phyloP scores from a whole-genome alignment of 257 asterid species.

The Linaria vulgaris region DNA sequence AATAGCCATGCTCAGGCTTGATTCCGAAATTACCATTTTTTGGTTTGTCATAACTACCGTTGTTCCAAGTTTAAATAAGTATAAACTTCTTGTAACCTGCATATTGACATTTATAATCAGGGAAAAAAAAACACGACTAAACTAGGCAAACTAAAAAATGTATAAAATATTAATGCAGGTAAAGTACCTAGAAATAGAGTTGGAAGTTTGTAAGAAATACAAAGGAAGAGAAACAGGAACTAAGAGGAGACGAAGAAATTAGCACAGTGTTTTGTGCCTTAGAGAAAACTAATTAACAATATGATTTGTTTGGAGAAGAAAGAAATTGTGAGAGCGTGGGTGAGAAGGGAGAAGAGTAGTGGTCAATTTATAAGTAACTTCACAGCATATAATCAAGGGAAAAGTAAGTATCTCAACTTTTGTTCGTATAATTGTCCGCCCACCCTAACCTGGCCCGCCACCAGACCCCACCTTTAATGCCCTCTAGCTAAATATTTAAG shows the following conservation, averaged over 20 bases:
- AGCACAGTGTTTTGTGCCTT: not conserved
- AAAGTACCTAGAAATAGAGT: conserved; percentile 39
- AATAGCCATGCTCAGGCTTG: conserved; percentile 35
- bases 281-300: conserved; percentile 1
- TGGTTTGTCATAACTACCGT: conserved; percentile 45
- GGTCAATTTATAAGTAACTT: conserved; percentile 60
- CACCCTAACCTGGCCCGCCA: not conserved
- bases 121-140: not conserved
- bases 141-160: not conserved
- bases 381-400: conserved; percentile 27
- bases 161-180: conserved; percentile 7
- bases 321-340: conserved; percentile 20
- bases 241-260: not conserved
- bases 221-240: conserved; percentile 22
- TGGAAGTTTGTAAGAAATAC: conserved; percentile 27
- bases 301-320: not conserved
- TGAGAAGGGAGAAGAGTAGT: conserved; percentile 24
- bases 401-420: conserved; percentile 40
- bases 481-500: not conserved
- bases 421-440: conserved; percentile 30
- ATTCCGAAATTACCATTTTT: conserved; percentile 43
- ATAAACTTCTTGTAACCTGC: conserved; percentile 19
- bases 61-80: not conserved
- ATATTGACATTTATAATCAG: conserved; percentile 24
- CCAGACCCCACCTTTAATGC: too few species aligned